These are phyloP conservation scores for Aureobasidium uvarum DNA, from an alignment of 2,329 filamentous ascomycete genomes.

Conservation along the genomic window DNA sequence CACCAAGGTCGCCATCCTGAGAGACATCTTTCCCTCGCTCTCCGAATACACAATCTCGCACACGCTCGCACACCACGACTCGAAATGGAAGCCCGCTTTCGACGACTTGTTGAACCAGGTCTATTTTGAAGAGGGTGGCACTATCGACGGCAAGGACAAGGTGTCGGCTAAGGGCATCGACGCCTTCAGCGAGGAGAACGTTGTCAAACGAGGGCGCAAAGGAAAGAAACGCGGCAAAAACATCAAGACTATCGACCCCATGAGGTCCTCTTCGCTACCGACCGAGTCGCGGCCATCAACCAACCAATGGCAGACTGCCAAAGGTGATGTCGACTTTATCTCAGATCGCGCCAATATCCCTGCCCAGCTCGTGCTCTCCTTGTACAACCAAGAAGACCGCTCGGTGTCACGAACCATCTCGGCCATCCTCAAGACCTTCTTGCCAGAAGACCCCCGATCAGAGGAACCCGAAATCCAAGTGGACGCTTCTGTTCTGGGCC, in stretches of 20 bases:
- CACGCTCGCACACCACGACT: conserved; percentile 64
- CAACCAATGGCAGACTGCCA: conserved; percentile 60
- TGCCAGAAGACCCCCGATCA: conserved; percentile 41
- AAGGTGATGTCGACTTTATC: conserved; percentile 59
- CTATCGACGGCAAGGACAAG: conserved; percentile 46
- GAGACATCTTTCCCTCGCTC: conserved; percentile 67
- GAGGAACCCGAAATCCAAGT: conserved; percentile 47
- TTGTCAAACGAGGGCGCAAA: conserved; percentile 47
- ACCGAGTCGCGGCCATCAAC: conserved; percentile 30
- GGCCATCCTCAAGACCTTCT: conserved; percentile 47
- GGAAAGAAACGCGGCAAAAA: conserved; percentile 46
- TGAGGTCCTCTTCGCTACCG: conserved; percentile 32
- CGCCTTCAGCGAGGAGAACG: conserved; percentile 65
- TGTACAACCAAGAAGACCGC: conserved; percentile 59
- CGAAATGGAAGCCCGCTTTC: conserved; percentile 67
- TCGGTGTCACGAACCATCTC: conserved; percentile 57
- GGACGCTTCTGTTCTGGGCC: conserved; percentile 54
- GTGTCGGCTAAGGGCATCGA: conserved; percentile 70
- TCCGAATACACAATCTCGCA: conserved; percentile 64
- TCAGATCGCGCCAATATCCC: conserved; percentile 52
- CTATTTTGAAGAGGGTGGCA: conserved; percentile 67
- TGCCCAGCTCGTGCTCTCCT: conserved; percentile 51
- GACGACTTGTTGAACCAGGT: conserved; percentile 78
- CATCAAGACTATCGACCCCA: conserved; percentile 36
- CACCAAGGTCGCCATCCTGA: conserved; percentile 63